Evolutionary conservation across 2,329 filamentous ascomycete species (phyloP).

Genomic region (Colletotrichum musae): DNA sequence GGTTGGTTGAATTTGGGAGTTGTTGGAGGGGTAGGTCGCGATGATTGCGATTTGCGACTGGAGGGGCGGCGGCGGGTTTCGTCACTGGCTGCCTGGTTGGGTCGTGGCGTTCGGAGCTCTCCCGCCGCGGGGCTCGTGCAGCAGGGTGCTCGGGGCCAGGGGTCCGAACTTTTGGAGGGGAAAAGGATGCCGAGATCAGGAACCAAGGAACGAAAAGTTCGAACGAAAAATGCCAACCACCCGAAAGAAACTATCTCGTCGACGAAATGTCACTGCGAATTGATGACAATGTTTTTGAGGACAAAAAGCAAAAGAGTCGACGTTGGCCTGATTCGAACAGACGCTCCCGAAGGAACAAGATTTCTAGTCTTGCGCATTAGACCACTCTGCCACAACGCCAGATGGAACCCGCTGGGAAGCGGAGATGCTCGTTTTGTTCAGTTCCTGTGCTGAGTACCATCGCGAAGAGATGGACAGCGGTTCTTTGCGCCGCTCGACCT

Average conservation of each 20-base stretch:
- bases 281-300: background rate
- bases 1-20: background rate
- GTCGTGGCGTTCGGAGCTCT: background rate
- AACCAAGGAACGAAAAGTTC: background rate
- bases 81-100: conserved; percentile 8
- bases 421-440: accelerated
- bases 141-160: conserved; percentile 1
- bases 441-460: background rate
- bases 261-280: no score
- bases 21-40: conserved; percentile 18
- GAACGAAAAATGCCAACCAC: background rate
- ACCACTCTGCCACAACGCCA: conserved; percentile 41
- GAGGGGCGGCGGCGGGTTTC: conserved; percentile 13
- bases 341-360: conserved; percentile 42
- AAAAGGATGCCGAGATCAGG: background rate
- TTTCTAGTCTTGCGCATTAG: conserved; percentile 42
- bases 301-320: conserved; percentile 15
- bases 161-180: background rate
- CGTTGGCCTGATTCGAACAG: conserved; percentile 42
- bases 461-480: no score
- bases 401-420: background rate
- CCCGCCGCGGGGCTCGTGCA: background rate
- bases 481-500: no score
- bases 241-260: no score
- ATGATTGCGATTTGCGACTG: conserved; percentile 12